A percentile compares a stretch with the other conserved stretches of the same genome.
These are phyloP conservation scores for Triangularia setosa DNA, from an alignment of 2,329 filamentous ascomycete genomes.

Conservation along the genomic window DNA sequence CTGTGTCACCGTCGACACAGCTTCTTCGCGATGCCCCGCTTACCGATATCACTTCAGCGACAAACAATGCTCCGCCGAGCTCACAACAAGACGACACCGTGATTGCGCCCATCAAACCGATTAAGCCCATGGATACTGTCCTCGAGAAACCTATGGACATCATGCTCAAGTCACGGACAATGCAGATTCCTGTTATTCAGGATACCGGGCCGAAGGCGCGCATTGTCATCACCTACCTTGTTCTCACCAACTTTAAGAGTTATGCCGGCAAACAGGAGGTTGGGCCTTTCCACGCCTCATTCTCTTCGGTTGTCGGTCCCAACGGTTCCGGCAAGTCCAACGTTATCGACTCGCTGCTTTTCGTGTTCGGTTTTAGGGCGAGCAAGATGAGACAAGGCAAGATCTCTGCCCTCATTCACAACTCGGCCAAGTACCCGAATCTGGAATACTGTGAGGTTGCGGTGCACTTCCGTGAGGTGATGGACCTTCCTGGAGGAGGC, in stretches of 20 bases:
- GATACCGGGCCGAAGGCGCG: conserved; percentile 74
- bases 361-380: conserved; percentile 98
- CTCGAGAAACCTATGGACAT: conserved; percentile 93
- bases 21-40: conserved; percentile 43
- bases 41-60: conserved; percentile 67
- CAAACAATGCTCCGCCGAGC: conserved; percentile 58
- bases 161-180: conserved; percentile 76
- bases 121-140: conserved; percentile 71
- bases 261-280: conserved; percentile 95
- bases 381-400: conserved; percentile 99
- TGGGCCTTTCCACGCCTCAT: conserved; percentile 93
- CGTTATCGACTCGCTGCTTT: conserved; percentile 94
- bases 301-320: conserved; percentile 95
- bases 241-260: conserved; percentile 97
- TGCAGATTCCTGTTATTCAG: conserved; percentile 65
- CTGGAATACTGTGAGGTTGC: conserved; percentile 91
- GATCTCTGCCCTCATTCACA: conserved; percentile 95
- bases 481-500: conserved; percentile 75
- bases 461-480: conserved; percentile 92
- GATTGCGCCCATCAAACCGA: conserved; percentile 58
- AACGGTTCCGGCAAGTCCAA: conserved; percentile 99
- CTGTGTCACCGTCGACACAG: conserved; percentile 2
- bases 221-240: conserved; percentile 87
- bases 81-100: conserved; percentile 43
- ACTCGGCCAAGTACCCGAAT: conserved; percentile 82